Percentiles rank a stretch among this genome's conserved stretches.
Conservation (phyloP, 176 grass and related monocot genomes). For the Coix lacrymajobi region DNA sequence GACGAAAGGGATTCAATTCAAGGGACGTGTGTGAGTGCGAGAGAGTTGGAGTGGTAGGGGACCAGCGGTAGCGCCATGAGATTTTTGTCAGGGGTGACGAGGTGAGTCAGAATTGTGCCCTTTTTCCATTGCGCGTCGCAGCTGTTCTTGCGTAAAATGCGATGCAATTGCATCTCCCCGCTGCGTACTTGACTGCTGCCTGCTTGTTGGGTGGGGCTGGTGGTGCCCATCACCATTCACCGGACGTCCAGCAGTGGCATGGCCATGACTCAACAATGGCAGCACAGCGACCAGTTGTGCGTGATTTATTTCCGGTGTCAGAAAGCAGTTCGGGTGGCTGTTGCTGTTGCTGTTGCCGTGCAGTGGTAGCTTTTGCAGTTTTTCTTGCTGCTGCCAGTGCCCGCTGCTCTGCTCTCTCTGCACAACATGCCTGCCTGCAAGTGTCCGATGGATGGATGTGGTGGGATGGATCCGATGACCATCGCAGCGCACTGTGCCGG, state of each 20-base stretch:
- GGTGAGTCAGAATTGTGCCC: conserved; percentile 7
- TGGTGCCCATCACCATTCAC: background rate
- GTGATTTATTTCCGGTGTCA: background rate
- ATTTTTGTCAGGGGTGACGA: conserved; percentile 1
- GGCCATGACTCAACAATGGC: background rate
- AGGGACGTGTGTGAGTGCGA: background rate
- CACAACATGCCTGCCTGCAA: background rate
- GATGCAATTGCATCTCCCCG: background rate
- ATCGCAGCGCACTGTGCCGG: background rate
- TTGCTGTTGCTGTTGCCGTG: too few relatives aligned
- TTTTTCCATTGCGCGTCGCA: conserved; percentile 22
- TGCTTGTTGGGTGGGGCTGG: too few relatives aligned
- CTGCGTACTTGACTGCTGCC: background rate
- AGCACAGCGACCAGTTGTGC: background rate
- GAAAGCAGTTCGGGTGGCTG: background rate
- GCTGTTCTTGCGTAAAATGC: conserved; percentile 32
- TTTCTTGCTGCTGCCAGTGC: background rate
- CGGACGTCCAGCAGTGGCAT: background rate
- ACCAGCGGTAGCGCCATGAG: background rate
- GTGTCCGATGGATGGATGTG: background rate
- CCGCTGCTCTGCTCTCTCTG: background rate
- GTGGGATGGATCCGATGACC: background rate
- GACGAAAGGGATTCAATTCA: background rate
- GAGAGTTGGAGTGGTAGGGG: background rate
- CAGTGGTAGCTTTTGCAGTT: background rate